Base-by-base conservation (phyloP, 768 basidiomycete genomes). In the Boletus fagicola region DNA sequence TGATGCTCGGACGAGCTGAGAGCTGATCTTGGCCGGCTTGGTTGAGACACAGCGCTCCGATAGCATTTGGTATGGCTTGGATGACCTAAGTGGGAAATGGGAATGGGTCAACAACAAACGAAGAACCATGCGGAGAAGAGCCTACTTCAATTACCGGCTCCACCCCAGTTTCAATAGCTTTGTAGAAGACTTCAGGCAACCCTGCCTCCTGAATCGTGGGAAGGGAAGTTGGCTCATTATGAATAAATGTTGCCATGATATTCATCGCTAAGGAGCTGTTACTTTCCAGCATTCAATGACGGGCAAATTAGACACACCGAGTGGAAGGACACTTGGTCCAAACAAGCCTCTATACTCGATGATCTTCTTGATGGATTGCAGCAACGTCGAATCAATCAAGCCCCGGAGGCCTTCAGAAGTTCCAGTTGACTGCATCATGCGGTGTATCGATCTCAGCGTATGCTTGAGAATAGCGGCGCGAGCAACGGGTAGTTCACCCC, bases 211-310 rank as follows among this genome's bases (percentile, higher is more conserved):
- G 97, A 22, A 99, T 89, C 53, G 96, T 87, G 2, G 85, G 77
- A 55, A 99, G 76, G 16, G 93, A 97, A 0, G 95, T 98, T 8
- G 97, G 97, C 71, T 99, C 97, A 62, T 98, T 99, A 77, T 99
- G 96, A 10, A 98, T 87, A 73, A 98, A 98, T 0, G 94, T 94
- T 15, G 94, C 86, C 87, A 97, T 92, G 67, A 94, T 88, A 70
- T 95, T 94, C 77, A 95, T 92, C 5, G 92, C 94, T 64, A 53
- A 33, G 10, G 53, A 22, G 22, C 7, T 18, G 62, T 68, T 51
- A 67, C 33, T 56, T 39, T 36, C 31, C 31, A 47, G n/a, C 18
- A 49, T 4, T 50, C 13, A 2, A 48, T 20, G 4, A 30, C 20
- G 40, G 58, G 47, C 16, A 30, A 28, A 45, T 33, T 35, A 20